A percentile compares a stretch with the other conserved stretches of the same genome.
Evolutionary conservation across 2,329 filamentous ascomycete genomes (phyloP).

Genomic region (Colletotrichum musae): DNA sequence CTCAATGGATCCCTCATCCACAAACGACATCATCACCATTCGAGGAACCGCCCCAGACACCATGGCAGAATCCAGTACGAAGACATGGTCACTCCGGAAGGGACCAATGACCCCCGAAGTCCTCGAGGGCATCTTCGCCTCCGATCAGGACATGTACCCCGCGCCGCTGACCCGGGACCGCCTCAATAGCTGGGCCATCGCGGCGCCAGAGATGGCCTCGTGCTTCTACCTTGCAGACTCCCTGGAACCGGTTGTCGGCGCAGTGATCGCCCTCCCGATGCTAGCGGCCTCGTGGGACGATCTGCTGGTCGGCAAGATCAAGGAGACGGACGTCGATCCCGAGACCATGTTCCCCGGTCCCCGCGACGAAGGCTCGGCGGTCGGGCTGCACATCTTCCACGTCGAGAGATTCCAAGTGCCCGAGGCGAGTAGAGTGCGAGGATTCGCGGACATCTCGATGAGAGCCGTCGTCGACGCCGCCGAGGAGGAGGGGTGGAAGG

Average conservation of each 20-base stretch:
- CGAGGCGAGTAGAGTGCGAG: constrained; percentile 15
- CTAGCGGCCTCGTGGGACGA: constrained; percentile 45
- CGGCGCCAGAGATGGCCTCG: constrained; percentile 47
- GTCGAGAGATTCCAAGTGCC: constrained; percentile 48
- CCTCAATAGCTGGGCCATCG: constrained; percentile 48
- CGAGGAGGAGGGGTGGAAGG: constrained; percentile 42
- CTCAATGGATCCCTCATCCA: not conserved
- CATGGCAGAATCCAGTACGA: too few species aligned
- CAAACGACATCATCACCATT: not conserved
- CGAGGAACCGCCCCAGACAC: too few species aligned
- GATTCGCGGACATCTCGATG: constrained; percentile 42
- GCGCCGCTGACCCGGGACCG: constrained; percentile 49
- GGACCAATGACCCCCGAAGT: constrained; percentile 40
- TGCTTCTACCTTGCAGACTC: constrained; percentile 42
- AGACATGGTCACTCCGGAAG: not conserved
- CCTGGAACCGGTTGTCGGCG: constrained; percentile 41
- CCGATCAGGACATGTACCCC: constrained; percentile 53
- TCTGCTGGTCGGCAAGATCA: constrained; percentile 48
- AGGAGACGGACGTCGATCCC: constrained; percentile 48
- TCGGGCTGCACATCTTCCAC: constrained; percentile 55
- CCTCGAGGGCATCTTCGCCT: constrained; percentile 45
- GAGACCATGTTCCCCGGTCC: constrained; percentile 45
- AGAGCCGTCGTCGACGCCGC: constrained; percentile 20
- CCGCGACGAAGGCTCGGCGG: constrained; percentile 22
- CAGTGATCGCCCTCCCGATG: constrained; percentile 51